Percentiles rank a stretch among this genome's conserved stretches.
phyloP scores from a whole-genome alignment of 2,329 filamentous ascomycete species.

The Berkeleyomyces basicola region DNA sequence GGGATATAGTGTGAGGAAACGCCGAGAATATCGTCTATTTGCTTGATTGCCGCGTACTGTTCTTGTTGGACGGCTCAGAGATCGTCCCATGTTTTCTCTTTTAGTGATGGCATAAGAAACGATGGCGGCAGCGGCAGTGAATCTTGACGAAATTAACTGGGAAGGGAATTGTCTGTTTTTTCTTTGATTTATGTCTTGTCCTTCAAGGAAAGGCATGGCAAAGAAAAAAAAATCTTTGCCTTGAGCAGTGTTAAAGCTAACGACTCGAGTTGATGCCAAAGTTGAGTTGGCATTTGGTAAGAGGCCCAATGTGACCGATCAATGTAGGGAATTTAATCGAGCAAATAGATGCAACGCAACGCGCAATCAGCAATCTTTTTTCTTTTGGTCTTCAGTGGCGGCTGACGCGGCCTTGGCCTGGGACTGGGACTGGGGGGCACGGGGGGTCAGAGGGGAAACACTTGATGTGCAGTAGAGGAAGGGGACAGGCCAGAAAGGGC shows the following conservation, averaged over 20 bases:
- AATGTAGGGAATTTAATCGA: background rate
- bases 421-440: background rate
- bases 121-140: too few relatives aligned
- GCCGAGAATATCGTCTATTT: background rate
- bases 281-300: background rate
- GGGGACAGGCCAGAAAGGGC: too few relatives aligned
- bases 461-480: background rate
- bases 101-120: background rate
- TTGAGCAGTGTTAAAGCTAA: background rate
- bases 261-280: background rate
- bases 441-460: background rate
- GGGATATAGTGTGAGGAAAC: background rate
- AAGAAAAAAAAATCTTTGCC: background rate
- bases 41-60: background rate
- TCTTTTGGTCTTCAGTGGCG: background rate
- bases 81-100: background rate
- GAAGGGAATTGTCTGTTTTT: too few relatives aligned
- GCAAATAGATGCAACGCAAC: constrained; percentile 2
- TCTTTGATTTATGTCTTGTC: too few relatives aligned
- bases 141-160: background rate
- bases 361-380: constrained; percentile 5
- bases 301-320: background rate
- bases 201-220: background rate
- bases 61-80: background rate
- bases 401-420: constrained; percentile 5